These are phyloP conservation scores for Trypanosoma theileri DNA, from an alignment of 208 protist species.

Conservation along the genomic window DNA sequence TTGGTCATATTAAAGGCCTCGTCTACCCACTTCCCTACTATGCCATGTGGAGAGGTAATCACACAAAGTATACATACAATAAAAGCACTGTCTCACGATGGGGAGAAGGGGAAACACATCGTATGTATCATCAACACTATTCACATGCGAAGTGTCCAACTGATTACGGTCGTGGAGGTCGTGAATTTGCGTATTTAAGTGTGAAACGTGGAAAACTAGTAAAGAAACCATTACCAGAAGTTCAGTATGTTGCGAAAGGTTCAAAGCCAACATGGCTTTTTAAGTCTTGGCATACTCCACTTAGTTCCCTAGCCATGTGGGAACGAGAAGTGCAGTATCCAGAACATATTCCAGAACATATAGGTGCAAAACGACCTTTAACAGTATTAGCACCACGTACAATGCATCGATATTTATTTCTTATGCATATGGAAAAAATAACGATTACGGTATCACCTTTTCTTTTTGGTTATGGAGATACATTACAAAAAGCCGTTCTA, in stretches of 20 bases:
- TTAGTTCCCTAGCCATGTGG: slow-evolving; percentile 79
- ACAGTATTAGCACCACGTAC: slow-evolving; percentile 81
- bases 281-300: slow-evolving; percentile 90
- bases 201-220: slow-evolving; percentile 71
- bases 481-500: slow-evolving; percentile 75
- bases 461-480: slow-evolving; percentile 85
- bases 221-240: slow-evolving; percentile 75
- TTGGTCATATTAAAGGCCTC: slow-evolving; percentile 57
- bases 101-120: slow-evolving; percentile 78
- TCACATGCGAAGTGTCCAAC: slow-evolving; percentile 88
- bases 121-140: slow-evolving; percentile 90
- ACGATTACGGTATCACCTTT: slow-evolving; percentile 83
- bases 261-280: slow-evolving; percentile 88
- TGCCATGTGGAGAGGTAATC: slow-evolving; percentile 90
- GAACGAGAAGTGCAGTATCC: slow-evolving; percentile 89
- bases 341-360: slow-evolving; percentile 87
- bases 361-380: slow-evolving; percentile 80
- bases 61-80: slow-evolving; percentile 87
- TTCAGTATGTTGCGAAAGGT: slow-evolving; percentile 75
- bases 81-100: slow-evolving; percentile 67
- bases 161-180: slow-evolving; percentile 86
- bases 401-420: slow-evolving; percentile 74
- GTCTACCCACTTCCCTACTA: slow-evolving; percentile 89
- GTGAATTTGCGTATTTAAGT: slow-evolving; percentile 80
- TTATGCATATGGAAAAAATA: slow-evolving; percentile 91